Base-by-base conservation (phyloP, 306 rosid species). In the Mucuna pruriens region DNA sequence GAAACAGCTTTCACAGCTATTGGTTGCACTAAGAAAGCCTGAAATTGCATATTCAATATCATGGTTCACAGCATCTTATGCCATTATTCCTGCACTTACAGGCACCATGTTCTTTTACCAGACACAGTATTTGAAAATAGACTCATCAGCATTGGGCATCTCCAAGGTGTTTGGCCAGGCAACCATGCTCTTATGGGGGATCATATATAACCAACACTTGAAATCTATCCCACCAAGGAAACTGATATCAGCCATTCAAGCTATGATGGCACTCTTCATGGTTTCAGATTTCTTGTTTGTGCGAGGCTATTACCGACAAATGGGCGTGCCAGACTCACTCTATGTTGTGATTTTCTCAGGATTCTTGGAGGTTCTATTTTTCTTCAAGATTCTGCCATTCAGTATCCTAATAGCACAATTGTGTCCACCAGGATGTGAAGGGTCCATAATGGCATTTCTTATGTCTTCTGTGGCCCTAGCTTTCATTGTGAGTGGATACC, bases 61-160 rank as follows among this genome's bases (percentile, higher is more conserved):
- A 75, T 95, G 99, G 99, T 91, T 95, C 61, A 92, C 96, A 19
- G 88, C 89, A 71, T 95, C 98, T n/a, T 90, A 91, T 67, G 97
- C 98, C 45, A 78, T 88, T 54, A 90, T 90, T 80, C 99, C 98
- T 20, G 88, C 90, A 29, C 86, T 95, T 17, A 91, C 97, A 9
- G 94, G 99, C 76, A 91, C 98, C 64, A 89, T 95, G 99, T 95
- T 95, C 92, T 93, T 95, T 84, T 95, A 95, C 80, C 99, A 95
- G 74, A 93, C 96, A 9, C 84, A 91, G 15, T 33, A 84, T 83
- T 78, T 95, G 79, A 89, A 90, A 75, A 91, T 95, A 15, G 85
- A 89, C 64, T 88, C 98, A 4, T 88, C 96, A 1, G 79, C 88
- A 7, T 57, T 93, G 76, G 99, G 99, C 13, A 72, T 93, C 57